These are phyloP conservation scores for Mortierella sp. DNA, from an alignment of 371 early-diverging fungal species.

Conservation along the genomic window DNA sequence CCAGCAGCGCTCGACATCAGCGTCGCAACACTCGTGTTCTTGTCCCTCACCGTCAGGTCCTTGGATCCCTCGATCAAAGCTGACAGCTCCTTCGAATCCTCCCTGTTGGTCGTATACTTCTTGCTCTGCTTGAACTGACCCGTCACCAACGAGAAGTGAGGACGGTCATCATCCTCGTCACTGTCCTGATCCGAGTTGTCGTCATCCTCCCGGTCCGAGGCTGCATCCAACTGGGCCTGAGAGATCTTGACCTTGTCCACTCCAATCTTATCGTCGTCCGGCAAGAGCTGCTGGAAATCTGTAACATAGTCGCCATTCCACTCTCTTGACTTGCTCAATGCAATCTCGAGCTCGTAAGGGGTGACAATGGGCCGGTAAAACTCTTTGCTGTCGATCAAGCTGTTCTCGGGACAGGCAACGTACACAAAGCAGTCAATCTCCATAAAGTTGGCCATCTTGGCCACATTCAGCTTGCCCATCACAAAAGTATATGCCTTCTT, in stretches of 20 bases:
- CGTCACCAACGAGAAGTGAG: conserved; percentile 92
- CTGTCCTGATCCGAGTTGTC: conserved; percentile 57
- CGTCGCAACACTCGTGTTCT: conserved; percentile 72
- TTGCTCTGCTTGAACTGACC: conserved; percentile 77
- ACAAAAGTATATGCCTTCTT: conserved; percentile 93
- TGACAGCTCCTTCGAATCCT: conserved; percentile 44
- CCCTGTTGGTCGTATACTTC: conserved; percentile 57
- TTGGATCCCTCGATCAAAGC: conserved; percentile 53
- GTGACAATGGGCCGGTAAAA: conserved; percentile 94
- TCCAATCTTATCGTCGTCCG: conserved; percentile 54
- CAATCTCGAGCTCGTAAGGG: conserved; percentile 91
- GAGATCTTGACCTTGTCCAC: conserved; percentile 58
- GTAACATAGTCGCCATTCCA: conserved; percentile 86
- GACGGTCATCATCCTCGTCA: conserved; percentile 81
- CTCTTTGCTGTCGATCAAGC: conserved; percentile 92
- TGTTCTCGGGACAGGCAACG: conserved; percentile 95
- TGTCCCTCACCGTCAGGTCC: conserved; percentile 70
- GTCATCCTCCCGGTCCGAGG: conserved; percentile 43
- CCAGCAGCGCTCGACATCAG: conserved; percentile 85
- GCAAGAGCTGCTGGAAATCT: conserved; percentile 76
- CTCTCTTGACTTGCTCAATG: conserved; percentile 75
- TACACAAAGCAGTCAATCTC: conserved; percentile 94
- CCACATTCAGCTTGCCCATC: conserved; percentile 95
- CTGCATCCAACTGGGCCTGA: conserved; percentile 46
- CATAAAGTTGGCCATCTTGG: conserved; percentile 96